Evolutionary conservation across 75 land plant species (phyloP).

Genomic region (Gnetum montanum): DNA sequence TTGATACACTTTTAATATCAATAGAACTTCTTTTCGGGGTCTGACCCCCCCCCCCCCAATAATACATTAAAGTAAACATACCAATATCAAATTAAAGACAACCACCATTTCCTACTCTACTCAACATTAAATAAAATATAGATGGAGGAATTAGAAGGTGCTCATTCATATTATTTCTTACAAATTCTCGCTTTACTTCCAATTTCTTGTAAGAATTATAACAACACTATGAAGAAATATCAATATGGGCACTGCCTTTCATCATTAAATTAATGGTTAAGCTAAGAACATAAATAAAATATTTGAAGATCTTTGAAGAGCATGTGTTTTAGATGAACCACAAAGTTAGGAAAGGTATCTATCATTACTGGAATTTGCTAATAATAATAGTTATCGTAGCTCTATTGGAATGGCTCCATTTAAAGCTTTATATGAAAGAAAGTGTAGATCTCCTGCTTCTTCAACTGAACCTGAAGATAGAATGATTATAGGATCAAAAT

Average conservation of each 20-base stretch:
- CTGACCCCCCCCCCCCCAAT: no score
- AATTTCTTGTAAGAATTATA: neutral
- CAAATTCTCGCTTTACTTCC: neutral
- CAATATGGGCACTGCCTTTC: neutral
- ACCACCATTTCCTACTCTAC: no score
- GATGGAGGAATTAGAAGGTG: no score
- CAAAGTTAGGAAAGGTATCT: neutral
- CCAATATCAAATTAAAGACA: no score
- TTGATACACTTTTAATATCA: no score
- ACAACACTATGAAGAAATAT: neutral
- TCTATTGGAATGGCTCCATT: conserved; percentile 2
- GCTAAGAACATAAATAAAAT: conserved; percentile 5
- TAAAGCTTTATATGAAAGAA: neutral
- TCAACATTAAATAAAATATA: no score
- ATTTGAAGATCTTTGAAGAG: neutral
- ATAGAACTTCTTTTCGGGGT: no score
- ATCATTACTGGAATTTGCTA: conserved; percentile 4
- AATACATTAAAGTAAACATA: no score
- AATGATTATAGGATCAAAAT: neutral
- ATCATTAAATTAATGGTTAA: conserved; percentile 10
- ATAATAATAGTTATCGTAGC: conserved; percentile 3
- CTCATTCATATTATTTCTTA: neutral
- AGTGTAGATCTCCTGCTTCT: neutral
- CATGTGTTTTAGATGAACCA: neutral
- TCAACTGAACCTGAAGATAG: neutral